Evolutionary conservation across 1,139 yeast species (phyloP).

Genomic region (Blastobotrys capitulatus): DNA sequence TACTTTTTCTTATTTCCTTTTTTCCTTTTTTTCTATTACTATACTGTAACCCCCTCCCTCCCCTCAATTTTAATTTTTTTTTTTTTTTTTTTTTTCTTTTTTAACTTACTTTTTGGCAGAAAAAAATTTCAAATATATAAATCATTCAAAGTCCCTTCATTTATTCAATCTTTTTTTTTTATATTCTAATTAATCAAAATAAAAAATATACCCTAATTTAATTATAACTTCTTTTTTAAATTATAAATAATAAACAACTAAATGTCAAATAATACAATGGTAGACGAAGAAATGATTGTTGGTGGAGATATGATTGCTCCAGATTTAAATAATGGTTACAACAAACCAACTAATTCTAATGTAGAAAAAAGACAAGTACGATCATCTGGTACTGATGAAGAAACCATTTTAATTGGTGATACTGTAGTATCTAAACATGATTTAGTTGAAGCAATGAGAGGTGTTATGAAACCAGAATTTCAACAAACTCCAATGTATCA

Average conservation of each 20-base stretch:
- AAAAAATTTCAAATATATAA: no score
- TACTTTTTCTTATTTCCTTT: no score
- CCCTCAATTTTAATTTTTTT: no score
- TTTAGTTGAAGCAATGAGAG: constrained; percentile 62
- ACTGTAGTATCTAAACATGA: constrained; percentile 60
- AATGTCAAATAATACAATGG: neutral
- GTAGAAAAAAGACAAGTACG: constrained; percentile 10
- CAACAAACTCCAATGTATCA: neutral
- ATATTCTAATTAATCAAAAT: neutral
- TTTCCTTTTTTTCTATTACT: no score
- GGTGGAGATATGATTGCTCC: constrained; percentile 14
- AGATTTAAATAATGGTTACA: constrained; percentile 6
- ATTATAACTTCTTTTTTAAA: no score
- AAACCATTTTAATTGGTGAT: constrained; percentile 65
- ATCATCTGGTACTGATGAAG: constrained; percentile 33
- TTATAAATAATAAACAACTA: no score
- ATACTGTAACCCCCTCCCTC: no score
- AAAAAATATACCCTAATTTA: neutral
- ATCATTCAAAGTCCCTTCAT: no score
- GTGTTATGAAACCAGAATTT: constrained; percentile 48
- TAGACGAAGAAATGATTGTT: constrained; percentile 14
- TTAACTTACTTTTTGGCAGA: no score
- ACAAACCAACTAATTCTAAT: neutral
- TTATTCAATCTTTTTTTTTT: neutral
- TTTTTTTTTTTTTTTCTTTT: no score